Base-by-base conservation (phyloP, 2,329 filamentous ascomycete species). In the Sporothrix sp. region DNA sequence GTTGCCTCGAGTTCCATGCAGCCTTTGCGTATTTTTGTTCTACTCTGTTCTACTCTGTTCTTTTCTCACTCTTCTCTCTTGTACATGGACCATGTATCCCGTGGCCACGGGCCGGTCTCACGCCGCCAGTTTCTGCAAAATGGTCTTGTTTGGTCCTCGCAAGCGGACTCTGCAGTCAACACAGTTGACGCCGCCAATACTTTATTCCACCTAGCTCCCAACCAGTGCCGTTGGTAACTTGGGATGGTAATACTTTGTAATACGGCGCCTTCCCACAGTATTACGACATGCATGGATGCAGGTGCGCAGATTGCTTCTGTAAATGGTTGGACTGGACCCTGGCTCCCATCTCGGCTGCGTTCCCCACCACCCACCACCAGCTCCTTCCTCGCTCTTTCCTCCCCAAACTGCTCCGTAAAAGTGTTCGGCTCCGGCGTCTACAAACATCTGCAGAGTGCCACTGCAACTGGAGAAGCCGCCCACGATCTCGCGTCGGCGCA, bases 351-450 rank as follows among this genome's bases (percentile, higher is more conserved):
- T 38, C 45, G 44, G 44, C 33, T 37, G 4, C 13, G 8, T 25
- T 38, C 45, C 25, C 45, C 45, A 38, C 45, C 45, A 27, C 33
- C 45, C 45, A 13, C 14, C 21, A 36, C 8, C 35, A 10, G 18
- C 7, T 45, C 23, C 30, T 25, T 45, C 14, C 30, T 45, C 25
- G n/a, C 25, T 28, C 25, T 28, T 7, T 23, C 3, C 16, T 27
- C 32, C 33, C 33, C 13, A 46, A 47, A 18, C 23, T 25, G 45
- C 45, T 28, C 45, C 45, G 45, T 48, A 21, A 20, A 47, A 28
- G 16, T 37, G 45, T 48, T 48, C 45, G 45, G 45, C 45, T 48
- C 45, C 45, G 45, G 45, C 45, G 45, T 48, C 21, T 48, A 48
- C 42, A 35, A 23, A 45, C 28, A 18, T 36, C 32, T 42, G 13